A percentile compares a stretch with the other conserved stretches of the same genome.
These are phyloP conservation scores for Flaveria bidentis DNA, from an alignment of 129 eudicot species.

Conservation along the genomic window DNA sequence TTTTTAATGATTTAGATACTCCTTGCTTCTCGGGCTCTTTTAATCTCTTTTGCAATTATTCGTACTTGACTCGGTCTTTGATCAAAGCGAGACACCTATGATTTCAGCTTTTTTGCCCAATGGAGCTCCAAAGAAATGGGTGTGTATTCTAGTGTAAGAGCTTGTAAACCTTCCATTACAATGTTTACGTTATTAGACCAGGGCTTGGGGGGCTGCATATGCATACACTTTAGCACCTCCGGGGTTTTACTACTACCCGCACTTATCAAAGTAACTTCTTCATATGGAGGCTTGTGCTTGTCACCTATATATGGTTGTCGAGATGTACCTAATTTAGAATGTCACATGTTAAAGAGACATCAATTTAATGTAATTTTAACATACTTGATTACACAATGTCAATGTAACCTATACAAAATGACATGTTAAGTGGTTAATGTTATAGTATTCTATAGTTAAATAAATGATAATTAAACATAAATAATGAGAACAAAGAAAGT, in stretches of 20 bases:
- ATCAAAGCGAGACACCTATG: neutral
- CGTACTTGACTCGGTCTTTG: neutral
- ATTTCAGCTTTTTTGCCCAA: neutral
- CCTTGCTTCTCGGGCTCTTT: conserved; percentile 16
- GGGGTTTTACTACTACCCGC: neutral
- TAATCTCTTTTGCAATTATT: neutral
- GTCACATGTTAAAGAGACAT: too few species aligned
- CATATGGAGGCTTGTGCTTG: neutral
- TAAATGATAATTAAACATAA: too few species aligned
- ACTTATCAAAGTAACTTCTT: conserved; percentile 7
- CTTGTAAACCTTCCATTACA: conserved; percentile 13
- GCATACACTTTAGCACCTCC: conserved; percentile 5
- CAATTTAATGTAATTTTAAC: too few species aligned
- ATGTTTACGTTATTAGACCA: conserved; percentile 8
- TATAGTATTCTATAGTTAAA: too few species aligned
- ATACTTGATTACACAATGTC: too few species aligned
- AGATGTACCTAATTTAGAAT: too few species aligned
- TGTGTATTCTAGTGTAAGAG: conserved; percentile 5
- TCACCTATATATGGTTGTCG: too few species aligned
- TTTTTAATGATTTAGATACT: conserved; percentile 1
- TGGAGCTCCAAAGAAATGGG: conserved; percentile 17
- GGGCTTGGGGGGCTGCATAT: neutral
- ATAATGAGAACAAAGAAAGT: too few species aligned
- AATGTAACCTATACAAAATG: too few species aligned
- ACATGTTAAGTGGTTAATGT: too few species aligned